These are phyloP conservation scores for Daldinia grandis DNA, from an alignment of 495 filamentous ascomycete genomes.

Conservation along the genomic window DNA sequence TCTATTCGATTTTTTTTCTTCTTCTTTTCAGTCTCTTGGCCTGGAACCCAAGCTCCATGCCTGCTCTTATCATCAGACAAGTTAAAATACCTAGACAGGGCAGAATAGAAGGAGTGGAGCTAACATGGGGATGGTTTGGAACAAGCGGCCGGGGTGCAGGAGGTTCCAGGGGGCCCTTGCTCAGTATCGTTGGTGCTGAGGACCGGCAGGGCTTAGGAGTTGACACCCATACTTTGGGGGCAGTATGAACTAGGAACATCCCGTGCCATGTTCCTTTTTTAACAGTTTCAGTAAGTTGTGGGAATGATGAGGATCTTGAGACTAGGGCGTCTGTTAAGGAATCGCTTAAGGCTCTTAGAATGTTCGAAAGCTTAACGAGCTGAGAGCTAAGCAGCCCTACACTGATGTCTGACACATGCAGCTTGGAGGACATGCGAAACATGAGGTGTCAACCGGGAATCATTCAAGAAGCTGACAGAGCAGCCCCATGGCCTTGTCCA, in stretches of 20 bases:
- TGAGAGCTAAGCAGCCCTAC: slow-evolving; percentile 42
- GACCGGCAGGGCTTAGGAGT: slow-evolving; percentile 46
- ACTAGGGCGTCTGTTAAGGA: slow-evolving; percentile 36
- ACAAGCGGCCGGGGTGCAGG: slow-evolving; percentile 45
- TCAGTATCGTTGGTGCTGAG: slow-evolving; percentile 39
- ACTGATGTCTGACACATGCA: slow-evolving; percentile 42
- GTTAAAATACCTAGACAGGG: slow-evolving; percentile 33
- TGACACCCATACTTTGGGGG: slow-evolving; percentile 40
- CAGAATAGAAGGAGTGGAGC: slow-evolving; percentile 42
- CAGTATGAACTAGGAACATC: slow-evolving; percentile 40
- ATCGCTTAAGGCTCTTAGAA: slow-evolving; percentile 30
- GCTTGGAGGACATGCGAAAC: slow-evolving; percentile 40
- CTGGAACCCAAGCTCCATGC: slow-evolving; percentile 40
- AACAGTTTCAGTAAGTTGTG: slow-evolving; percentile 34
- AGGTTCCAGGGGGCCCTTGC: slow-evolving; percentile 39
- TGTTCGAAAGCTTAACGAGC: slow-evolving; percentile 40
- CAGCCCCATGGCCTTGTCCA: slow-evolving; percentile 21
- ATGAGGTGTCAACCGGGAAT: slow-evolving; percentile 37
- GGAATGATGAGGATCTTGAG: slow-evolving; percentile 28
- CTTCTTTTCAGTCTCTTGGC: slow-evolving; percentile 34
- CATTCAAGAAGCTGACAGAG: slow-evolving; percentile 26
- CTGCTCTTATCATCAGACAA: slow-evolving; percentile 46
- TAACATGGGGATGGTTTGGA: slow-evolving; percentile 45
- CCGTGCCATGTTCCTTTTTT: slow-evolving; percentile 40
- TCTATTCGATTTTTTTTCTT: slow-evolving; percentile 37